These are phyloP conservation scores for Botrytis pseudocinerea DNA, from an alignment of 2,329 filamentous ascomycete genomes.

Conservation along the genomic window DNA sequence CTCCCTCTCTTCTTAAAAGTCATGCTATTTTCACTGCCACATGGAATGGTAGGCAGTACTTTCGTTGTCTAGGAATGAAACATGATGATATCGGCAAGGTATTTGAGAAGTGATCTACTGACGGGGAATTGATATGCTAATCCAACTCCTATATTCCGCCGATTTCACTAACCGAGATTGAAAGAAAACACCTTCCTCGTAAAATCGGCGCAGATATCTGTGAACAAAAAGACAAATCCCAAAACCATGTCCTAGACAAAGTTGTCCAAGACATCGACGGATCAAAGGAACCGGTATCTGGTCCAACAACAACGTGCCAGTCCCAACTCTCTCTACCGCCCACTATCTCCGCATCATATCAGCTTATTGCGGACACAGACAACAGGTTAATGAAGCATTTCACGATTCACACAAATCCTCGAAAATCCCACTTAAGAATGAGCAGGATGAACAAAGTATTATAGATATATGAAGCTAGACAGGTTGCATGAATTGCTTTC, in stretches of 20 bases:
- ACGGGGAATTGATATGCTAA: slow-evolving; percentile 54
- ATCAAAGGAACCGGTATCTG: slow-evolving; percentile 66
- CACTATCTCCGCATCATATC: slow-evolving; percentile 58
- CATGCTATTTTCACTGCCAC: slow-evolving; percentile 54
- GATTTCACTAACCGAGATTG: slow-evolving; percentile 6
- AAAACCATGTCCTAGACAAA: slow-evolving; percentile 61
- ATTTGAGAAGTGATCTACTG: slow-evolving; percentile 60
- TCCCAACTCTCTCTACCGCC: slow-evolving; percentile 62
- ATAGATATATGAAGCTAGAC: slow-evolving; percentile 57
- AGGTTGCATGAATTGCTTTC: slow-evolving; percentile 63
- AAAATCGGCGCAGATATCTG: slow-evolving; percentile 63
- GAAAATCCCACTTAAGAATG: neutral
- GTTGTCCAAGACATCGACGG: slow-evolving; percentile 69
- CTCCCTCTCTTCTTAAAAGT: slow-evolving; percentile 51
- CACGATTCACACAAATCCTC: slow-evolving; percentile 38
- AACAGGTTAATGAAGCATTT: slow-evolving; percentile 45
- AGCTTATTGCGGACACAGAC: slow-evolving; percentile 58
- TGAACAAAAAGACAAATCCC: slow-evolving; percentile 47
- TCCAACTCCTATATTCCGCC: neutral
- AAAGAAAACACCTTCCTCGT: slow-evolving; percentile 60
- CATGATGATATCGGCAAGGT: slow-evolving; percentile 61
- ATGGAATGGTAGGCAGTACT: slow-evolving; percentile 46
- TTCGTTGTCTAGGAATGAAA: slow-evolving; percentile 52
- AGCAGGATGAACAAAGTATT: slow-evolving; percentile 37
- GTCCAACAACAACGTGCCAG: slow-evolving; percentile 63